Percentiles rank a stretch among this genome's conserved stretches.
Conservation (phyloP, 345 rosid species). For the Acer campestre region DNA sequence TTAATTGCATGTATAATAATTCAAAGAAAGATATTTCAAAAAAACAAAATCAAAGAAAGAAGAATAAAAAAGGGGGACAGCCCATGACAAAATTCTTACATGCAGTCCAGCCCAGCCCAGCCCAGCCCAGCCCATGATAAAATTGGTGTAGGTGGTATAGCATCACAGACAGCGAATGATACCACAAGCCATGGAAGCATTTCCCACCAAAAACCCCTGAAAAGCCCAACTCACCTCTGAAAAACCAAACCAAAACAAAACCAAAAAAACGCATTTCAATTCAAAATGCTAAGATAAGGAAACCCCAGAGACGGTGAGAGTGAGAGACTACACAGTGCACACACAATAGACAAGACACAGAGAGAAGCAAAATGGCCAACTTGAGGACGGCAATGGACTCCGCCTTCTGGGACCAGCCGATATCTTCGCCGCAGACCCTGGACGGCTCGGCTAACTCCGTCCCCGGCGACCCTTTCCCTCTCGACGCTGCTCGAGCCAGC, state of each 20-base stretch:
- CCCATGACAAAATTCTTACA: neutral
- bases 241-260: neutral
- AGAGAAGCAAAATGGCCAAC: slow-evolving; percentile 55
- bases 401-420: slow-evolving; percentile 70
- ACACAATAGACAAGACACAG: too few relatives aligned
- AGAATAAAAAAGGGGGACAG: too few relatives aligned
- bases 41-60: too few relatives aligned
- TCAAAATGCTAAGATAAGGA: slow-evolving; percentile 14
- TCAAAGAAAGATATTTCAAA: too few relatives aligned
- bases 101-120: neutral
- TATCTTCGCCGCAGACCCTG: slow-evolving; percentile 63
- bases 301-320: neutral
- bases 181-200: neutral
- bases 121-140: neutral
- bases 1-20: too few relatives aligned
- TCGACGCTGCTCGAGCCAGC: slow-evolving; percentile 70
- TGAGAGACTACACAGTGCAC: too few relatives aligned
- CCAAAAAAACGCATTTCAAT: neutral
- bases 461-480: slow-evolving; percentile 75
- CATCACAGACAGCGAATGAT: neutral
- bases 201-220: neutral
- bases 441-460: slow-evolving; percentile 69
- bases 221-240: neutral
- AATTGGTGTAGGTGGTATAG: neutral
- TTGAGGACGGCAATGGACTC: slow-evolving; percentile 82